These are phyloP conservation scores for Eucalyptus decipiens DNA, from an alignment of 345 rosid genomes.

Conservation along the genomic window DNA sequence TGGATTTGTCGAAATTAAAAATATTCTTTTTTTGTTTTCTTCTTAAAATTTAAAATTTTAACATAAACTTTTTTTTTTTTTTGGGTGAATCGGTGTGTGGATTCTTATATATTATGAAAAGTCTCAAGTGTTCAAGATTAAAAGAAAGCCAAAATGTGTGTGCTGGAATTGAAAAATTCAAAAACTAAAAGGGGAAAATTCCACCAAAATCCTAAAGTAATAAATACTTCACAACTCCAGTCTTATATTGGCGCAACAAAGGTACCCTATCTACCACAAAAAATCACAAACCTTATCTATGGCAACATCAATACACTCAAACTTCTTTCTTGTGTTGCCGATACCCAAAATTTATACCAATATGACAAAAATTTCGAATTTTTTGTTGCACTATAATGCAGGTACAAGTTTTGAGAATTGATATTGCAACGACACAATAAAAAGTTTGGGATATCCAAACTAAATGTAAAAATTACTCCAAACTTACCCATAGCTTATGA, in stretches of 20 bases:
- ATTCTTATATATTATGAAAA: neutral
- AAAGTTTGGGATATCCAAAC: neutral
- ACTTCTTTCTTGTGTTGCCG: neutral
- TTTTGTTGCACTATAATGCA: neutral
- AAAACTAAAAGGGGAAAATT: neutral
- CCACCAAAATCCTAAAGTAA: neutral
- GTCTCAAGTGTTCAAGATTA: neutral
- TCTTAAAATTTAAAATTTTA: neutral
- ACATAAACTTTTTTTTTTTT: neutral
- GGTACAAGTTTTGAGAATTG: fast-evolving
- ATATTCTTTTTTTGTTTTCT: neutral
- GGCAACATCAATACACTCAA: neutral
- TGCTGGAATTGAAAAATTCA: neutral
- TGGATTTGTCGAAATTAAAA: neutral
- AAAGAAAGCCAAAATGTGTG: neutral
- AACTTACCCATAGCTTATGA: neutral
- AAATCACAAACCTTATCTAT: neutral
- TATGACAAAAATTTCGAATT: neutral
- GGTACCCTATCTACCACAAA: no score
- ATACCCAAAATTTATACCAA: neutral
- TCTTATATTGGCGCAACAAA: no score
- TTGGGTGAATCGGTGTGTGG: neutral
- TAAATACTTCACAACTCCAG: neutral
- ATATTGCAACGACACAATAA: neutral
- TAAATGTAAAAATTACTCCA: neutral